A percentile compares a stretch with the other conserved stretches of the same genome.
Evolutionary conservation across 768 basidiomycete species (phyloP).

Genomic region (Rhodotorula graminis): DNA sequence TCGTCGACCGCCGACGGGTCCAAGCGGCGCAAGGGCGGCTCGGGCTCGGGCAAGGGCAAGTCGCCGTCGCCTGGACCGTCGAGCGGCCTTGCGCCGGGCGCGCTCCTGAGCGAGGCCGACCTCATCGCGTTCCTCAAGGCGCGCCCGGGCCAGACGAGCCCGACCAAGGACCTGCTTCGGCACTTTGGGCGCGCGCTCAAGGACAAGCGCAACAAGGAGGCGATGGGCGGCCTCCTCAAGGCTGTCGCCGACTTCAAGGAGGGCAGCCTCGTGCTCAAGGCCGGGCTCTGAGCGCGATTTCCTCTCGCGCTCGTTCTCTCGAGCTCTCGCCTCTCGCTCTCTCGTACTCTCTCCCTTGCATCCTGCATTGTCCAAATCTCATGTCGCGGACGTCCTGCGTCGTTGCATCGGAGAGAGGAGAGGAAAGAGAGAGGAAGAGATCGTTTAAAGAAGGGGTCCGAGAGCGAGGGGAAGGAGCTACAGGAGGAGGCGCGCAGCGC

Average conservation of each 20-base stretch:
- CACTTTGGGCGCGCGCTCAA: conserved; percentile 31
- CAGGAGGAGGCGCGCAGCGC: too few relatives aligned
- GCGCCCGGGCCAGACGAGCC: not conserved
- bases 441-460: not conserved
- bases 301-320: too few relatives aligned
- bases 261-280: conserved; percentile 30
- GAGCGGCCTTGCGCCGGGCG: not conserved
- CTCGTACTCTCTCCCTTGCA: not conserved
- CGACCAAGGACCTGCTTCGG: conserved; percentile 36
- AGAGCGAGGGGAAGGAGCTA: not conserved
- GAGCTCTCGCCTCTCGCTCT: too few relatives aligned
- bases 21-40: conserved; percentile 25
- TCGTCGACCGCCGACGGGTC: conserved; percentile 12
- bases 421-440: not conserved
- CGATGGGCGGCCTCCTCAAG: conserved; percentile 22
- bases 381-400: not conserved
- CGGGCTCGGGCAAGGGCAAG: not conserved
- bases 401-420: not conserved
- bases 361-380: too few relatives aligned
- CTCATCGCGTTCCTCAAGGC: conserved; percentile 29
- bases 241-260: conserved; percentile 22
- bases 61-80: conserved; percentile 6
- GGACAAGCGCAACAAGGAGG: conserved; percentile 30
- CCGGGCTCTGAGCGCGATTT: conserved; percentile 7
- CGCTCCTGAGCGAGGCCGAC: conserved; percentile 19